Evolutionary conservation across 306 rosid genomes (phyloP).

Genomic region (Ceratonia siliqua): DNA sequence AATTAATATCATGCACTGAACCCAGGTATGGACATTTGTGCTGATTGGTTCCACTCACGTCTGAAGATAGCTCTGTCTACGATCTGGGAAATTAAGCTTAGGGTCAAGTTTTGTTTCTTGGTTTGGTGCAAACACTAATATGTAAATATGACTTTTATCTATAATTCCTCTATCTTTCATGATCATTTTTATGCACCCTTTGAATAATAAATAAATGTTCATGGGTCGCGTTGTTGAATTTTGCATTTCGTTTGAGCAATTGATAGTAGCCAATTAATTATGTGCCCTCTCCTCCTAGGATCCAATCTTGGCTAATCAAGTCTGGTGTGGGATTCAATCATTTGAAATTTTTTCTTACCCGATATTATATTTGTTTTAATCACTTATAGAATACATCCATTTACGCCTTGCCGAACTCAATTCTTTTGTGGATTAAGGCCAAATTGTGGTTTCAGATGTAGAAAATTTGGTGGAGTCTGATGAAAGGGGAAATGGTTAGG

Average conservation of each 20-base stretch:
- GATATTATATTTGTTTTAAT: neutral
- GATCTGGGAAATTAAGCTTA: slow-evolving; percentile 35
- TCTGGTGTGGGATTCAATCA: neutral
- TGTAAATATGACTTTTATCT: slow-evolving; percentile 55
- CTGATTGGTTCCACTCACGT: slow-evolving; percentile 37
- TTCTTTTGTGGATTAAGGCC: neutral
- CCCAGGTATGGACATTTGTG: slow-evolving; percentile 46
- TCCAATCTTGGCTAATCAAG: neutral
- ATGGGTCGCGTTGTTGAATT: slow-evolving; percentile 40
- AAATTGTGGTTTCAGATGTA: neutral
- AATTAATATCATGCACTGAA: slow-evolving; percentile 25
- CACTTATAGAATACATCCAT: neutral
- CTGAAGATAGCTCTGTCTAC: slow-evolving; percentile 34
- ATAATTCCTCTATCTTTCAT: neutral
- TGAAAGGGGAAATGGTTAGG: too few relatives aligned
- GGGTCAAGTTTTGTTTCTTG: slow-evolving; percentile 35
- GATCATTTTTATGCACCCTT: slow-evolving; percentile 33
- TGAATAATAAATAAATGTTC: slow-evolving; percentile 43
- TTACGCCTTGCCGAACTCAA: neutral
- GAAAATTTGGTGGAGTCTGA: too few relatives aligned
- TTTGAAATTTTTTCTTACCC: slow-evolving; percentile 6
- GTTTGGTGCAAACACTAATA: slow-evolving; percentile 37
- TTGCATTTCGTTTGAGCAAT: slow-evolving; percentile 19
- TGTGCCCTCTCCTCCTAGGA: neutral
- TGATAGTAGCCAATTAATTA: slow-evolving; percentile 22